These are phyloP conservation scores for Nicotiana tabacum DNA, from an alignment of 257 asterid genomes.

Conservation along the genomic window DNA sequence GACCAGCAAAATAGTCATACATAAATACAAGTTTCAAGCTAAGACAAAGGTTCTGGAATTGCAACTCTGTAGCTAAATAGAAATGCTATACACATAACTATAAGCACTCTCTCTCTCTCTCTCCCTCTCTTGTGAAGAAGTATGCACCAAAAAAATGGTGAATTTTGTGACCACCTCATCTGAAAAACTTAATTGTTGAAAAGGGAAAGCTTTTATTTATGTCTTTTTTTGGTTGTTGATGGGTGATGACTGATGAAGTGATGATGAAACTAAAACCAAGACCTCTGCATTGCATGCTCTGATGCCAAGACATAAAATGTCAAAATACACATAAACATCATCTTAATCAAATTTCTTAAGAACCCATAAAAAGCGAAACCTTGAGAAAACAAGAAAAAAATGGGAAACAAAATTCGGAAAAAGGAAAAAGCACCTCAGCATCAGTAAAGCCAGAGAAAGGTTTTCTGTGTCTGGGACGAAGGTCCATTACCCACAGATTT, in stretches of 20 bases:
- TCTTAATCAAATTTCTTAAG: not conserved
- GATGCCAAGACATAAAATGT: too few relatives aligned
- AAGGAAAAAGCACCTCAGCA: slow-evolving; percentile 45
- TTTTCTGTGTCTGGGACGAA: slow-evolving; percentile 53
- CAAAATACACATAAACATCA: not conserved
- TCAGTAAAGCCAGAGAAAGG: slow-evolving; percentile 58
- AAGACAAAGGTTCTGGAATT: not conserved
- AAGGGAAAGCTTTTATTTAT: too few relatives aligned
- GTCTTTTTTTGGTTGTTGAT: not conserved
- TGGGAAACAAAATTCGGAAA: not conserved
- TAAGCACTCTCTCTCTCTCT: not conserved
- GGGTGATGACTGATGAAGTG: too few relatives aligned
- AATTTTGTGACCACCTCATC: too few relatives aligned
- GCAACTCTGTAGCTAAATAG: not conserved
- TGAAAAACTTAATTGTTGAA: too few relatives aligned
- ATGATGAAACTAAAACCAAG: too few relatives aligned
- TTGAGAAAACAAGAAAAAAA: not conserved
- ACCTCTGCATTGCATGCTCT: too few relatives aligned
- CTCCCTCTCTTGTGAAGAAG: not conserved
- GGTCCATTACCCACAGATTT: slow-evolving; percentile 42
- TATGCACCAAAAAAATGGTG: not conserved
- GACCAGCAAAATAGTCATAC: not conserved
- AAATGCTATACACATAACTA: not conserved
- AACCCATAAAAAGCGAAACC: not conserved
- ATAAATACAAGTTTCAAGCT: not conserved